Evolutionary conservation across 495 filamentous ascomycete genomes (phyloP), one percentile per base, ranked within the genome.

Genomic region (Penicillium crystallinum): DNA sequence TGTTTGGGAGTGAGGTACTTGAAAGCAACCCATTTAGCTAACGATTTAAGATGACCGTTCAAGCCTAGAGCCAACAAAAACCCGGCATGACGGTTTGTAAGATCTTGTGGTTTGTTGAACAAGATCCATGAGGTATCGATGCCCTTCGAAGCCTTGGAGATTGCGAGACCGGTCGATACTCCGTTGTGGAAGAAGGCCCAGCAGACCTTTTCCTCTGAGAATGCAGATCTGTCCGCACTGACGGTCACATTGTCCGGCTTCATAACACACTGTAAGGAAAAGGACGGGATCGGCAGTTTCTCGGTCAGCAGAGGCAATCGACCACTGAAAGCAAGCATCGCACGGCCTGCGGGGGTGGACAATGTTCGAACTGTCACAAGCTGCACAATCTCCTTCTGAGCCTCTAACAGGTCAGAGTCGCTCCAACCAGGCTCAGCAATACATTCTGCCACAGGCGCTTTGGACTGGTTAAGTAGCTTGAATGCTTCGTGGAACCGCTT

Each of bases 171-270:
- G 11, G 87, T 87, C 5, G 92, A 84, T 18, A 95, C 93, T 29
- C 93, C 93, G 52, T 91, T 87, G 70, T 99, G 91, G 73, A 99
- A 98, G 69, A 96, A 99, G 0, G 92, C 93, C 93, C 93, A 99
- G 64, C 85, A 87, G 15, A 93, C 86, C 71, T 95, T 97, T 65
- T 99, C 93, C 68, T 99, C 93, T 0, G 86, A 89, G 57, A 91
- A 95, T 1, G 83, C 72, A 18, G 70, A 77, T 58, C 89, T 86
- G 60, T 99, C 95, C 8, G 90, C 90, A 22, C 85, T 88, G 14
- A 97, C 86, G 8, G 88, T 93, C 34, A 88, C 89, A 58, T 92
- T 91, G 37, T 87, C 83, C 12, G 95, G 93, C 57, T 90, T 90
- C 79, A 99, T 90, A 11, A 91, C 70, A 56, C 90, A 96, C 43